These are phyloP conservation scores for Jaltomata sinuosa DNA, from an alignment of 257 asterid species.

Conservation along the genomic window DNA sequence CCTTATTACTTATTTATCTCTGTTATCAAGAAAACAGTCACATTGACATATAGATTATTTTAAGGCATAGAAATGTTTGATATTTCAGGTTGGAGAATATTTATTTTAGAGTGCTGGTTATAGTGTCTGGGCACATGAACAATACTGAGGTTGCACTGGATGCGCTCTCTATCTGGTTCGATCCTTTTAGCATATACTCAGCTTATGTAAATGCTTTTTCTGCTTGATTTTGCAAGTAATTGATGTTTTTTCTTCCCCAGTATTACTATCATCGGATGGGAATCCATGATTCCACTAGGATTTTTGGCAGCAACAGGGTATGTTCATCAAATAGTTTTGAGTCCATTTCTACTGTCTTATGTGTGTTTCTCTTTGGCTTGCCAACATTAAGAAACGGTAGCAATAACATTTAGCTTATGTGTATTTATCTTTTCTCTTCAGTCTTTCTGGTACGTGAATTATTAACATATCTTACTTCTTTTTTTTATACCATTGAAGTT, in stretches of 20 bases:
- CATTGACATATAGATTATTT: not conserved
- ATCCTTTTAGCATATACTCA: not conserved
- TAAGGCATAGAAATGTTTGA: not conserved
- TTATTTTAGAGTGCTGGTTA: slow-evolving; percentile 45
- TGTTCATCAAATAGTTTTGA: not conserved
- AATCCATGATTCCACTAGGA: slow-evolving; percentile 57
- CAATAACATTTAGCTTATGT: not conserved
- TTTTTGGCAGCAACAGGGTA: slow-evolving; percentile 68
- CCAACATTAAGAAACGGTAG: not conserved
- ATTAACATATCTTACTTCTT: not conserved
- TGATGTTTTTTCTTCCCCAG: slow-evolving; percentile 17
- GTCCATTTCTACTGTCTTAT: not conserved
- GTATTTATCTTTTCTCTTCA: not conserved
- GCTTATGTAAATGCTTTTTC: not conserved
- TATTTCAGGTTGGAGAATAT: slow-evolving; percentile 50
- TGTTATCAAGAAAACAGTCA: not conserved
- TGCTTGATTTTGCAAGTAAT: not conserved
- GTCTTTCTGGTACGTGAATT: not conserved
- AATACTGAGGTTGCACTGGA: slow-evolving; percentile 50
- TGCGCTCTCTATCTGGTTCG: slow-evolving; percentile 57
- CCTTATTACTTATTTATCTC: not conserved
- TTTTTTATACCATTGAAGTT: not conserved
- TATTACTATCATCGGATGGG: slow-evolving; percentile 48
- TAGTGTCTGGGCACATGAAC: slow-evolving; percentile 31
- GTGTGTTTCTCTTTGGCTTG: not conserved